Conservation (phyloP, 768 basidiomycete species). For the Naganishia antarctica region DNA sequence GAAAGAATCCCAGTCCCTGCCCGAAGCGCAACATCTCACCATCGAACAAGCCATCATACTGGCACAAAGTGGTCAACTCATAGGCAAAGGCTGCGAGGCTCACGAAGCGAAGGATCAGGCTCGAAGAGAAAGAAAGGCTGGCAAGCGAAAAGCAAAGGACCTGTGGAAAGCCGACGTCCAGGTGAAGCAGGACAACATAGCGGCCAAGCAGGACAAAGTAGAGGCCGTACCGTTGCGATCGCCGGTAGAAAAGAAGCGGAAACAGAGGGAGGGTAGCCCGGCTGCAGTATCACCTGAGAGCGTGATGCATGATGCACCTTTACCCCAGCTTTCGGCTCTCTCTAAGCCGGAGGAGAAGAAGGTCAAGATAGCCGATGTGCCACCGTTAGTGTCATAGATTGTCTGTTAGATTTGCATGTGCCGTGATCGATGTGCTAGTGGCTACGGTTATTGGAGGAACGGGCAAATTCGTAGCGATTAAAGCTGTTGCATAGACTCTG, state of each 20-base stretch:
- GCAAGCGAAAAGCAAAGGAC: conserved; percentile 32
- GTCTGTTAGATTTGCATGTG: no score
- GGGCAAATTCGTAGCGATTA: no score
- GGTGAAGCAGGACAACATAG: not conserved
- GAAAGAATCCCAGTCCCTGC: conserved; percentile 5
- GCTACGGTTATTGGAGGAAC: no score
- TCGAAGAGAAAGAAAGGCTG: conserved; percentile 36
- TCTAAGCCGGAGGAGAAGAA: conserved; percentile 20
- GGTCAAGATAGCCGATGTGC: conserved; percentile 13
- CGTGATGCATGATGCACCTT: not conserved
- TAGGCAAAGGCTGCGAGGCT: conserved; percentile 45
- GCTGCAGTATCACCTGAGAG: no score
- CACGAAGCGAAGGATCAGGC: conserved; percentile 48
- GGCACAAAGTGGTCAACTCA: conserved; percentile 32
- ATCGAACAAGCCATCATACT: conserved; percentile 29
- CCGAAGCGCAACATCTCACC: conserved; percentile 27
- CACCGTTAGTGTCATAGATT: no score
- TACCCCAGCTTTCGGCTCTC: not conserved
- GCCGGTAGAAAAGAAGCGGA: conserved; percentile 8
- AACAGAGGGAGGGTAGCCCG: conserved; percentile 14
- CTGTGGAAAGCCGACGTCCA: conserved; percentile 10
- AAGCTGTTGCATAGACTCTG: no score
- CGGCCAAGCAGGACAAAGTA: conserved; percentile 2
- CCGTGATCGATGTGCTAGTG: no score
- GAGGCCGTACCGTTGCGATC: no score